Base-by-base conservation (phyloP, 2,329 filamentous ascomycete genomes). In the Colletotrichum sp. region DNA sequence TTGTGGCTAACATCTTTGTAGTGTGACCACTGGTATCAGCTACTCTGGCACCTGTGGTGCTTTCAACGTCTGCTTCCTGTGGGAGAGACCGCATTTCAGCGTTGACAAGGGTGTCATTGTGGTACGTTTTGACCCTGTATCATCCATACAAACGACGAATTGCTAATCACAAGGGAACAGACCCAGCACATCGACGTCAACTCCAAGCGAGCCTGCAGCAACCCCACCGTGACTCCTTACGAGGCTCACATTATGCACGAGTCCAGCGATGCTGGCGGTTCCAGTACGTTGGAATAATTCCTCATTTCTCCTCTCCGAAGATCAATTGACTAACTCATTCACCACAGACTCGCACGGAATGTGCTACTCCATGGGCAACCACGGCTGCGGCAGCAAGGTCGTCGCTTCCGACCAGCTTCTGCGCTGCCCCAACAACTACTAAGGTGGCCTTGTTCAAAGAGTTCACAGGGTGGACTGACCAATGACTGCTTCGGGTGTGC, bases 321-420 rank as follows among this genome's bases (percentile, higher is more conserved):
- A 52, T 5, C 19, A 36, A 6, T 34, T 3, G 16, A 22, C 61
- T 63, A 0, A 63, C 12, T 8, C 1, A 8, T 15, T 19, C 30
- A 4, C 8, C 19, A 27, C 5, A 63, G 61, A 29, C 29, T 29
- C 66, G 7, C 44, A 69, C 30, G 66, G 66, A 22, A 57, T 69
- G 27, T 69, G 66, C 52, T 69, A 69, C 66, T 69, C 66, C 3
- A 69, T 69, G 66, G 66, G n/a, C 30, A n/a, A 57, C 52, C 66
- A 69, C 52, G 66, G 66, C 55, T 69, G 66, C 3, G 49, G 49
- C 36, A 13, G 66, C 30, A 49, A 30, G 8, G 22, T 29, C 5
- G 6, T 15, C 9, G 66, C 66, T 69, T 57, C 66, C 15, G 12
- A 12, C 49, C 15, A 19, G 29, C 49, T 69, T 25, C 49, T 15